Evolutionary conservation across 2,329 filamentous ascomycete species (phyloP), one percentile per base, ranked within the genome.

Genomic region (Fusarium sp.): DNA sequence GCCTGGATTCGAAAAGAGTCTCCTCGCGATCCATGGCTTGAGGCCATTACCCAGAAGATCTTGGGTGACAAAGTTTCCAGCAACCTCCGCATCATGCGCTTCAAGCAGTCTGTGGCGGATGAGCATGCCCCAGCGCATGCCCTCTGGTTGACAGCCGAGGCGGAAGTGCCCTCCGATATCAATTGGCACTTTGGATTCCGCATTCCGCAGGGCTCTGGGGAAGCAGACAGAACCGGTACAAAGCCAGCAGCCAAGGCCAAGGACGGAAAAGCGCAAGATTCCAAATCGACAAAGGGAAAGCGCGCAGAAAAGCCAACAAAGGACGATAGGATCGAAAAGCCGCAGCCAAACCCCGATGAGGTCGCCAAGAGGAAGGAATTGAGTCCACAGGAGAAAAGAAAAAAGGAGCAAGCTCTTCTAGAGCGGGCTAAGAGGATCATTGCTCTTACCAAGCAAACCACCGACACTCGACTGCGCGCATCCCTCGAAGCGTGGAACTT

Each of bases 131-230:
- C 88, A 1, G 86, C 90, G 0, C 91, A 91, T 75, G 92, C 92
- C 0, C 86, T 98, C 23, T 98, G 95, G 95, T 85, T 98, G 23
- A 93, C 92, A 0, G 93, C 94, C n/a, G 90, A 92, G 78, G 84
- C 85, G 50, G 84, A 85, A 18, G 84, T 92, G 9, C 91, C 92
- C 4, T 82, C 88, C n/a, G 93, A 97, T 74, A 85, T 98, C 3
- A 93, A 96, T 80, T 98, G 95, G 95, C 89, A 93, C 76, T 94
- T 98, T 80, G 97, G 96, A 64, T 98, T 98, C 82, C 86, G 88
- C 16, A 88, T 98, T 11, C 94, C 95, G 2, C 87, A 87, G 4
- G 59, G 45, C 9, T 37, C 59, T 56, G 83, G 86, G 23, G 84
- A 85, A 13, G 85, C 88, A 5, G 82, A 87, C 45, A 85, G 87